These are phyloP conservation scores for Saccharomyces cerevisiae DNA, from an alignment of 805 yeast species.

Conservation along the genomic window DNA sequence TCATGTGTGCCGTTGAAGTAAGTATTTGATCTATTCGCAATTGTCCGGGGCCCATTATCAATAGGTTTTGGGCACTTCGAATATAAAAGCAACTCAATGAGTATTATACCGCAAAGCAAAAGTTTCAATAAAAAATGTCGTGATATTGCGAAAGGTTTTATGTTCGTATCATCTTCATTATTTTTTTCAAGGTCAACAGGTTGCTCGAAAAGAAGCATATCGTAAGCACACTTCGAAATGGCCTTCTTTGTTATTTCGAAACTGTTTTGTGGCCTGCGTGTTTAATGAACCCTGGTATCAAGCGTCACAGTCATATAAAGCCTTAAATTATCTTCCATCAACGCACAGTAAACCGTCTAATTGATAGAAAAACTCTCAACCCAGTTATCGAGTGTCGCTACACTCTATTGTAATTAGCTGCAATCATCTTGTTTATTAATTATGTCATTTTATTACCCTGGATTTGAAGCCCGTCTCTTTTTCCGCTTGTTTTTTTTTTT, in stretches of 20 bases:
- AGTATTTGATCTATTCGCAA: neutral
- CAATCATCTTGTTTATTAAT: neutral
- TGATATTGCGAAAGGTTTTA: neutral
- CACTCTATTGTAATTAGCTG: neutral
- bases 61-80: neutral
- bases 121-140: neutral
- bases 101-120: neutral
- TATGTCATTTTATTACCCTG: neutral
- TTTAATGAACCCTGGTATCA: neutral
- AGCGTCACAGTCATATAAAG: neutral
- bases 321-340: neutral
- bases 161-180: neutral
- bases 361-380: neutral
- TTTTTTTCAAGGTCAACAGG: neutral
- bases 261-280: neutral
- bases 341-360: neutral
- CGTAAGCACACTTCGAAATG: neutral
- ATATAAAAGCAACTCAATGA: neutral
- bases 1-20: slow-evolving; percentile 51
- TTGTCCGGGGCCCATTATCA: neutral
- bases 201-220: neutral
- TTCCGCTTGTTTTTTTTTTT: neutral
- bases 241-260: neutral
- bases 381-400: no score
- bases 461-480: neutral